Base-by-base conservation (phyloP, 177 flowering plant species). In the Vitis hybrid region DNA sequence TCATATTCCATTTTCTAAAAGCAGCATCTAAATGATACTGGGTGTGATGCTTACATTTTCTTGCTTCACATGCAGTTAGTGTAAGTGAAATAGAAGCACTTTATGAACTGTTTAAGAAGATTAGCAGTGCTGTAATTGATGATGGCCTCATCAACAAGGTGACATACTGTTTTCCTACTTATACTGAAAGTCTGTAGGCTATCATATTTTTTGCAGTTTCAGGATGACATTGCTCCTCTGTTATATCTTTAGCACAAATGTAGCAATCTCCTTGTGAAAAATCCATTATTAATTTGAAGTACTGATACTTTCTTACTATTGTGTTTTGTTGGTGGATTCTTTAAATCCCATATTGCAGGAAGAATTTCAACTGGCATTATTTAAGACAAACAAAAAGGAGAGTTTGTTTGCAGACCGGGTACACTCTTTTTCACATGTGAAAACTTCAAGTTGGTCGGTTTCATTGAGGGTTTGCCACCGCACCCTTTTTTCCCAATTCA, bases 1-100 rank as follows among this genome's bases (percentile, higher is more conserved):
- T 0, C 30, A 60, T 11, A 3, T 2, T 26, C 21, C 39, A 32
- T 21, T 60, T 6, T 60, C 32, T 11, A 23, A 60, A 21, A 18
- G 39, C 11, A 60, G 30, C 14, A 18, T 23, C 15, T 54, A 54
- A 6, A 15, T 15, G 3, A 62, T 34, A 15, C 39, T 62, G 19
- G 48, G 12, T 21, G 14, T 19, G 14, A 52, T 51, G 45, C 15
- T 21, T 66, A 48, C 30, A 56, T 30, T 70, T 23, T 39, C 15
- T 17, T 64, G 11, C 51, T 51, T 26, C 9, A 8, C 45, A 49
- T 74, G 72, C 83, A 80, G 83, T 80, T 72, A 80, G 80, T 69
- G 83, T 80, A 11, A 80, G 83, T 66, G 83, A 80, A 72, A 80
- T 80, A 64, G 83, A 80, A 69, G 83, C 83, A 3, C 62, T 80